Percentiles rank a stretch among this genome's conserved stretches.
Evolutionary conservation across 1,139 yeast genomes (phyloP).

Genomic region (Kodamaea arcana): DNA sequence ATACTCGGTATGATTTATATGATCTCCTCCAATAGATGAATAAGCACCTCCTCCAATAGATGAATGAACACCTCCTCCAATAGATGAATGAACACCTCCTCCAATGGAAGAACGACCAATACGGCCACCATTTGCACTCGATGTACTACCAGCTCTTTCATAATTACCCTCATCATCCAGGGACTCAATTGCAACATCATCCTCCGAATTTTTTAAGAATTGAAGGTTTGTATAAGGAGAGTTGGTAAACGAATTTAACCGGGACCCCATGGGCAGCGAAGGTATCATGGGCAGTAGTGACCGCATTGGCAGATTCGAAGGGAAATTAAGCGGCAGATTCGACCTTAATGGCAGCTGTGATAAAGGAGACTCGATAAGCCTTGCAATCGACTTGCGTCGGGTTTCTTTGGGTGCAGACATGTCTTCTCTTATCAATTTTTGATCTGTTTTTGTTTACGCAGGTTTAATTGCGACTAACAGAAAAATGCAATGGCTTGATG

Average conservation of each 20-base stretch:
- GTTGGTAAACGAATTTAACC: conserved; percentile 6
- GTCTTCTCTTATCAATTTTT: not conserved
- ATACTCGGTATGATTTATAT: too few relatives aligned
- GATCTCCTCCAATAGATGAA: too few relatives aligned
- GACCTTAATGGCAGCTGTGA: conserved; percentile 6
- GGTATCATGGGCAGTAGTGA: conserved; percentile 1
- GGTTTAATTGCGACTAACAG: too few relatives aligned
- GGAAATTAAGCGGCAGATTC: conserved; percentile 3
- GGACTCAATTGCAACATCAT: conserved; percentile 9
- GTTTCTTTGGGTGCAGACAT: conserved; percentile 3
- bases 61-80: too few relatives aligned
- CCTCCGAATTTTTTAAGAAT: conserved; percentile 6
- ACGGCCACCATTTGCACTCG: conserved; percentile 5
- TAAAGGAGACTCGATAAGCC: conserved; percentile 12
- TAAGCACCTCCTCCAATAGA: too few relatives aligned
- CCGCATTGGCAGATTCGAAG: not conserved
- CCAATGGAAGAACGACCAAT: too few relatives aligned
- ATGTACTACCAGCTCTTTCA: conserved; percentile 3
- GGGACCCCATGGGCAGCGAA: conserved; percentile 1
- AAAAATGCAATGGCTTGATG: too few relatives aligned
- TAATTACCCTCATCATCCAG: conserved; percentile 4
- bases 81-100: too few relatives aligned
- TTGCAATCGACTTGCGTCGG: conserved; percentile 12
- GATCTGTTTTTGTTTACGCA: not conserved
- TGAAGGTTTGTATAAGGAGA: conserved; percentile 5